phyloP scores from a whole-genome alignment of 768 basidiomycete species.

The Lentinula lateritia region DNA sequence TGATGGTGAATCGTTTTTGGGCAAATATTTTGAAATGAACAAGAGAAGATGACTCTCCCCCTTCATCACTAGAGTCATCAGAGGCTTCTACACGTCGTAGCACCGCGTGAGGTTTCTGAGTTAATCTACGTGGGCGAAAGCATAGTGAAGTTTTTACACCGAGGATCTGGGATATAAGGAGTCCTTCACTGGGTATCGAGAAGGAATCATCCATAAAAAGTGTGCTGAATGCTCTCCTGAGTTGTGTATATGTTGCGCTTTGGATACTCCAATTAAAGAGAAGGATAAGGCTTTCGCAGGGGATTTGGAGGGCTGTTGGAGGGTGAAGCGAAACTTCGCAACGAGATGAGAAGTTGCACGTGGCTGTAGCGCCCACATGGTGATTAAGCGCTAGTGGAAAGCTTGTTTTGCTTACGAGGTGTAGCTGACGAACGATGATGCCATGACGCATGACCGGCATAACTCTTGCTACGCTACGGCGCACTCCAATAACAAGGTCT shows the following conservation, averaged over 20 bases:
- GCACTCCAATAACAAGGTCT: not conserved
- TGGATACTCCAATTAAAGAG: not conserved
- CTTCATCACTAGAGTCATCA: conserved; percentile 39
- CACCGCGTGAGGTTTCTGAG: conserved; percentile 64
- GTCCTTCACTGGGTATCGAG: not conserved
- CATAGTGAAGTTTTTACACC: conserved; percentile 59
- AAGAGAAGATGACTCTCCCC: conserved; percentile 23
- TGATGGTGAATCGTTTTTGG: conserved; percentile 64
- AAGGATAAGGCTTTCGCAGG: not conserved
- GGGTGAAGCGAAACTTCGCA: not conserved
- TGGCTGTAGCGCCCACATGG: not conserved
- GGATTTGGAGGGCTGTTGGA: not conserved
- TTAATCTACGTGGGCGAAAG: conserved; percentile 60
- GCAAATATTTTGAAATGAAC: conserved; percentile 63
- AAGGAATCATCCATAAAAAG: not conserved
- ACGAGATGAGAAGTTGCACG: not conserved
- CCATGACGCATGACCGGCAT: too few species aligned
- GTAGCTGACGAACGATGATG: not conserved
- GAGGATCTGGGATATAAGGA: conserved; percentile 43
- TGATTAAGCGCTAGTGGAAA: not conserved
- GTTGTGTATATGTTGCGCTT: not conserved
- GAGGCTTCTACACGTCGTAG: conserved; percentile 53
- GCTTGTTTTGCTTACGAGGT: not conserved
- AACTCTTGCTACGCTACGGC: too few species aligned
- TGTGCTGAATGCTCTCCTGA: not conserved